A percentile compares a stretch with the other conserved stretches of the same genome.
These are phyloP conservation scores for Moniliophthora roreri DNA, from an alignment of 1,284 basidiomycete genomes.

Conservation along the genomic window DNA sequence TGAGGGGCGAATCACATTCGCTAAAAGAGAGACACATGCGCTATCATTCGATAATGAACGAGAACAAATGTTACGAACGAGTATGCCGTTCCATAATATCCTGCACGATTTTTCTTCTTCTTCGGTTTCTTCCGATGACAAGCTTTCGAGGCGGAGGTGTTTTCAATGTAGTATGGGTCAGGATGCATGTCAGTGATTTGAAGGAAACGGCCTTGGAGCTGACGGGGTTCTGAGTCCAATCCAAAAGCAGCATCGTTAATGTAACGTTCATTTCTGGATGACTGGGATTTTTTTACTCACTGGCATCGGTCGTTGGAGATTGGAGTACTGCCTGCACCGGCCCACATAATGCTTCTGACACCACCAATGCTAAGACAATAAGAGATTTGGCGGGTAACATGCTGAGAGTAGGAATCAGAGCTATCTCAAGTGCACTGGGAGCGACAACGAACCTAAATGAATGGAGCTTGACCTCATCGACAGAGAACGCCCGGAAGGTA, in stretches of 20 bases:
- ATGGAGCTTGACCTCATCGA: neutral
- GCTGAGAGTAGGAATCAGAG: neutral
- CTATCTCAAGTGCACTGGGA: neutral
- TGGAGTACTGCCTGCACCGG: neutral
- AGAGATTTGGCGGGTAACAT: neutral
- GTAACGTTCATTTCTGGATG: neutral
- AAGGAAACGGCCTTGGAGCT: constrained; percentile 72
- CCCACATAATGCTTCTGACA: constrained; percentile 1
- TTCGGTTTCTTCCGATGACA: constrained; percentile 69
- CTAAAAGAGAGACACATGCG: constrained; percentile 37
- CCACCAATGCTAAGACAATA: neutral
- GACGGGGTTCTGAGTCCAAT: constrained; percentile 47
- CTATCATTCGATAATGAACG: constrained; percentile 7
- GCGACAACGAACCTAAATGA: too few species aligned
- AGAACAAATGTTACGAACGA: constrained; percentile 41
- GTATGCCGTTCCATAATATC: constrained; percentile 61
- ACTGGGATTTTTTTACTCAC: neutral
- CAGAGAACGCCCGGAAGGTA: neutral
- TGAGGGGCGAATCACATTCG: constrained; percentile 84
- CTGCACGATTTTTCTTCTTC: constrained; percentile 49
- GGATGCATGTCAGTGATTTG: constrained; percentile 84
- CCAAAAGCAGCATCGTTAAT: constrained; percentile 15
- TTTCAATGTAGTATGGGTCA: constrained; percentile 59
- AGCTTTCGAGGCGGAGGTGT: constrained; percentile 49
- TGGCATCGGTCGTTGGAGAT: neutral